phyloP scores from a whole-genome alignment of 2,329 filamentous ascomycete species.

The Cucurbitaria berberidis region DNA sequence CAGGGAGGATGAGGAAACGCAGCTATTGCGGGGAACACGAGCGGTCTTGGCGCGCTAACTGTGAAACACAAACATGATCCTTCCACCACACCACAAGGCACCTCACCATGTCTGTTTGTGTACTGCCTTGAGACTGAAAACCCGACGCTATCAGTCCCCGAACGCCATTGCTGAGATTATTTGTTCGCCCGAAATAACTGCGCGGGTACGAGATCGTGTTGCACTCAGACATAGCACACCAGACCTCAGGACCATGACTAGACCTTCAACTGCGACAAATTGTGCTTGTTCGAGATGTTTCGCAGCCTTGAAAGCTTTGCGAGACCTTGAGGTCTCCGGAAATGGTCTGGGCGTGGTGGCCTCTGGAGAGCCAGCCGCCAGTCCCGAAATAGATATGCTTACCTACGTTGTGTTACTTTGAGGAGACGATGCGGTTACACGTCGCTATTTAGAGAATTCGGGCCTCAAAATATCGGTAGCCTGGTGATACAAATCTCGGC shows the following conservation, averaged over 20 bases:
- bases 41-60: background rate
- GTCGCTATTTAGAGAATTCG: background rate
- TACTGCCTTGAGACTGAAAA: background rate
- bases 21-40: background rate
- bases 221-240: too few species aligned
- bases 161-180: background rate
- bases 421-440: background rate
- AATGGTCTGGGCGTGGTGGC: background rate
- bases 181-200: too few species aligned
- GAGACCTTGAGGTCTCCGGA: background rate
- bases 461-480: background rate
- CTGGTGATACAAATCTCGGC: background rate
- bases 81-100: background rate
- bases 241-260: too few species aligned
- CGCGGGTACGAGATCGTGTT: too few species aligned
- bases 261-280: too few species aligned
- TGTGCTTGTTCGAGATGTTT: background rate
- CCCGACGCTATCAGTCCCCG: background rate
- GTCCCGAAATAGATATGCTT: background rate
- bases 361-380: background rate
- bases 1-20: background rate
- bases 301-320: background rate
- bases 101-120: background rate
- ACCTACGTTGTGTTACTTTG: background rate
- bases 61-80: background rate